Evolutionary conservation across 257 asterid genomes (phyloP).

Genomic region (Nicotiana undulata): DNA sequence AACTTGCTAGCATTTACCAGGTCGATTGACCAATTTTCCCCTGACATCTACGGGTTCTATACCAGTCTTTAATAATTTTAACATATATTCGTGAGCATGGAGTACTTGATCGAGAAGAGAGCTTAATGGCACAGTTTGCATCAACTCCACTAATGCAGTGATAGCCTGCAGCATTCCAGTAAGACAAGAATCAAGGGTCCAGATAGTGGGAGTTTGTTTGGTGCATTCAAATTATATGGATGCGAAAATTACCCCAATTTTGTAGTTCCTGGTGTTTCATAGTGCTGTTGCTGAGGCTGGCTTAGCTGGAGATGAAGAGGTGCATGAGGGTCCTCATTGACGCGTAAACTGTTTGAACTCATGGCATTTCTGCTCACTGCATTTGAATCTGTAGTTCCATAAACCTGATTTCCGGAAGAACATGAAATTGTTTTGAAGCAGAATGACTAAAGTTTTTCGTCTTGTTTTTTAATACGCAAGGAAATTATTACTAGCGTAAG

Average conservation of each 20-base stretch:
- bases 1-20: neutral
- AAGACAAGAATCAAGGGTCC: neutral
- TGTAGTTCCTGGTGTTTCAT: conserved; percentile 4
- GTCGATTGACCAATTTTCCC: neutral
- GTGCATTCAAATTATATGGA: neutral
- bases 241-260: conserved; percentile 21
- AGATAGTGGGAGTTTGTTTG: neutral
- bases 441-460: neutral
- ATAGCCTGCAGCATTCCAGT: neutral
- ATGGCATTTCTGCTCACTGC: conserved; percentile 31
- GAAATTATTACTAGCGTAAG: neutral
- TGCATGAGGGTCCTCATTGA: conserved; percentile 7
- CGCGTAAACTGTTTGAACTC: conserved; percentile 21
- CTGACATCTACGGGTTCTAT: neutral
- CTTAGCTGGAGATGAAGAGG: conserved; percentile 27
- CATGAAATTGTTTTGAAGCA: neutral
- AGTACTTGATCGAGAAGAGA: neutral
- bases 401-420: conserved; percentile 29
- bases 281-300: conserved; percentile 17
- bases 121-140: neutral
- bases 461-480: neutral
- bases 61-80: neutral
- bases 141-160: neutral
- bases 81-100: neutral
- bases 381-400: conserved; percentile 36